Evolutionary conservation across 2,329 filamentous ascomycete species (phyloP), one percentile per base, ranked within the genome.

Genomic region (Ilyonectria destructans): DNA sequence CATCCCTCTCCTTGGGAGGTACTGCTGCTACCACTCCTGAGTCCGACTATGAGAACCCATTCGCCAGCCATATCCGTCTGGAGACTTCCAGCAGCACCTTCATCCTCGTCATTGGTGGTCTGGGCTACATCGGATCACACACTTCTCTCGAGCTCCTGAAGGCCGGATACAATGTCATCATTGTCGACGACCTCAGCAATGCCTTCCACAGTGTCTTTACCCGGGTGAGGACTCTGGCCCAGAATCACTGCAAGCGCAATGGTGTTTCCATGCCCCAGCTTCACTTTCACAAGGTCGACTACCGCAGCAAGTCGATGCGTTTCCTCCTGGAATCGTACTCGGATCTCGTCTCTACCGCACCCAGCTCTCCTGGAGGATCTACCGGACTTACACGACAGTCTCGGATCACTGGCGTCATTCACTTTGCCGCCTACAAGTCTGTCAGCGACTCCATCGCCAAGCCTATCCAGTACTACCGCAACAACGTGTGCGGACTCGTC

Each of bases 391-490:
- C 43, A 67, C 51, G 21, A 6, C 37, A 37, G 23, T 74, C 70
- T 12, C 61, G 66, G 43, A 67, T 74, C 13, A 48, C 65, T 3
- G 90, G 89, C 1, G 89, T 92, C n/a, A 91, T 92, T 65, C 90
- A 92, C 75, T 92, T 92, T 71, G 90, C 90, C 15, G 90, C 90
- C 1, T 88, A 88, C 82, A 92, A 92, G 77, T 89, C 90, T 2
- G 89, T 92, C 0, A 86, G 86, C 29, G 90, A 92, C 72, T 91
- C 88, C 49, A 91, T 92, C 80, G 29, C 81, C 84, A 65, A 69
- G 12, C 90, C 90, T 0, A 79, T 92, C 63, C 86, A 86, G 66
- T 92, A 92, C 79, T 92, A 92, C 79, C 84, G 85, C 67, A 92
- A 92, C 82, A 92, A 92, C 68, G 89, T 92, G 35, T 87, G 86